Evolutionary conservation across 208 protist species (phyloP), one percentile per base, ranked within the genome.

Genomic region (Crithidia mellificae): DNA sequence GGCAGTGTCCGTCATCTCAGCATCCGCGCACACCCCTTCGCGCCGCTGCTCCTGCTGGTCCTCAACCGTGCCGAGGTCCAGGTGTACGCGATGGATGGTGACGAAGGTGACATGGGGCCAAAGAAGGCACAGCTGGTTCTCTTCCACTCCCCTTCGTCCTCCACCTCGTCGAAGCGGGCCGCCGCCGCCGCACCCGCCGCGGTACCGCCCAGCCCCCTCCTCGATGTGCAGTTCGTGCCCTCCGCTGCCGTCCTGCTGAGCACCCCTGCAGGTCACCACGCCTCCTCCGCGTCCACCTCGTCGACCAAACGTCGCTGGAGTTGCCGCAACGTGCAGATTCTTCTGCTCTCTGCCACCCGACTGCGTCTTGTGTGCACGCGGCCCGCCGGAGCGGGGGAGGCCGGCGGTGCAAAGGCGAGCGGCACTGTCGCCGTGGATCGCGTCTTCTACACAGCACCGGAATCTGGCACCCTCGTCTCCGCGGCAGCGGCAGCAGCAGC

Each of bases 21-120:
- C 58, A 72, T 83, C 46, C 61, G 72, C 32, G 77, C 57, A 7
- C 72, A 83, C 51, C 77, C 77, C 8, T 74, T 83, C 2, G 77
- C 77, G 8, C 77, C 77, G 6, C 64, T 83, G 3, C 56, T 83
- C 29, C n/a, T 79, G 30, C 17, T 70, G 12, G 27, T 74, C 17
- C 63, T 72, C n/a, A 61, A 63, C 34, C 36, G 53, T 11, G 38
- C 70, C 2, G 58, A 68, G 22, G 69, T 83, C 46, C 67, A 77
- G 51, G 72, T 83, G n/a, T 83, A 64, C 36, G 58, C 54, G 36
- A 27, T 78, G n/a, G 22, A 67, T 25, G 55, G 63, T n/a, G 58
- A 62, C 19, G 62, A 32, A 20, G 30, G 57, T 5, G 44, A 58
- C 20, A 29, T 24, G 0, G 38, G n/a, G 7, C 54, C 52, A 11